Base-by-base conservation (phyloP, 106 monocot genomes). In the Dendrobium catenatum region DNA sequence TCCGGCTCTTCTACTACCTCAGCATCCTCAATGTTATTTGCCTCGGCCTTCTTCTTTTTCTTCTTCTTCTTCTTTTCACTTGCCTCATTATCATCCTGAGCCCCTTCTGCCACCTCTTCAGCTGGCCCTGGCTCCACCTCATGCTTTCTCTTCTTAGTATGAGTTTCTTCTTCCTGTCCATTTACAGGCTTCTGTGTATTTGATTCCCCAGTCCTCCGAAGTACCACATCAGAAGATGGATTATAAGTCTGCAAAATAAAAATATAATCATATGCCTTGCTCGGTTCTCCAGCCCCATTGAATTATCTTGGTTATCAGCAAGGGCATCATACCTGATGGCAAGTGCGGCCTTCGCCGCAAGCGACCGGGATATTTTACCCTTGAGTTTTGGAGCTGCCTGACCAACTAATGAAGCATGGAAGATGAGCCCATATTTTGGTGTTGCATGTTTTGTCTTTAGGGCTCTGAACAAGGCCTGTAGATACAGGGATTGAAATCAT, bases 341-440 rank as follows among this genome's bases (percentile, higher is more conserved):
- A 64, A 97, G 77, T 15, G 90, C 94, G 77, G 97, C 72, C 61
- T 97, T 97, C 24, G 97, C 90, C 26, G 97, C 94, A 82, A 97
- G 94, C 29, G 97, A 94, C 3, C 97, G 89, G 78, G 97, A 90
- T 19, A 97, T 92, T 77, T 94, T 97, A 19, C 97, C 97, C 85
- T 97, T 97, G 61, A 94, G 44, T 74, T 91, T 94, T 37, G 94
- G 94, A 20, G 92, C 90, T 7, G 97, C 97, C 75, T 97, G 92
- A 73, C 97, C 97, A 74, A 94, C 82, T 78, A 97, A 85, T 26
- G 94, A 97, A 79, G 97, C 92, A 81, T 97, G 94, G 77, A 86
- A 97, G 40, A 97, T 97, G 27, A 97, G 89, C 13, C 97, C 97
- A 85, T 97, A 97, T 70, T 97, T 97, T 58, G 97, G 97, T 43